Percentiles rank a stretch among this genome's conserved stretches.
phyloP scores from a whole-genome alignment of 352 stramenopile genomes.

The Albugo candida region DNA sequence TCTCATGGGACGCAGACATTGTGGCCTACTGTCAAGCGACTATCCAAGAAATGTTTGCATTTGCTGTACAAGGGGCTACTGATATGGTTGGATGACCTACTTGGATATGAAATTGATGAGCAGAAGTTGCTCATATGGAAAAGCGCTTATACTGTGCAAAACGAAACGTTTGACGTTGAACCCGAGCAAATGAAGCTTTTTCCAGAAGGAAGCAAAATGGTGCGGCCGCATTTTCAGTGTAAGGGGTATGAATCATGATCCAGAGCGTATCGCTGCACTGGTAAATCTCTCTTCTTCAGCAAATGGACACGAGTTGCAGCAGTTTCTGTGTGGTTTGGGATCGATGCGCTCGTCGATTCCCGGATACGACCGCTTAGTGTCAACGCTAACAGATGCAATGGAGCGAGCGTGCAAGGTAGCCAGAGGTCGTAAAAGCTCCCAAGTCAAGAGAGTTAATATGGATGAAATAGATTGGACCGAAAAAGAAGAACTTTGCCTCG shows the following conservation, averaged over 20 bases:
- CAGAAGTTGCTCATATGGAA: not conserved
- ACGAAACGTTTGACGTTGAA: not conserved
- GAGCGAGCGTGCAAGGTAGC: slow-evolving; percentile 1
- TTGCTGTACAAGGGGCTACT: not conserved
- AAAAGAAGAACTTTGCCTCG: slow-evolving; percentile 1
- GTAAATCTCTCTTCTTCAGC: not conserved
- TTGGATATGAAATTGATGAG: not conserved
- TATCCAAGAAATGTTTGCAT: not conserved
- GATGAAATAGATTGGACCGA: not conserved
- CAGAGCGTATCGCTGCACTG: not conserved
- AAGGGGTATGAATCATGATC: not conserved
- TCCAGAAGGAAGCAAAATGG: too few relatives aligned
- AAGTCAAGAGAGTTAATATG: slow-evolving; percentile 1
- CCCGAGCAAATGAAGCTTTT: not conserved
- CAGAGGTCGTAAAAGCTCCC: slow-evolving; percentile 6
- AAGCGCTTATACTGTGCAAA: not conserved
- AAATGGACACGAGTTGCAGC: slow-evolving; percentile 8
- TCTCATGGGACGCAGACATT: slow-evolving; percentile 9
- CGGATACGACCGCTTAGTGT: slow-evolving; percentile 5
- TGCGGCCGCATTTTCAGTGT: too few relatives aligned
- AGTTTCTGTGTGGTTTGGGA: slow-evolving; percentile 13
- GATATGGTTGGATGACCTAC: not conserved
- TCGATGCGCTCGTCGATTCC: slow-evolving; percentile 19
- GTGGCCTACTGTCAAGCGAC: slow-evolving; percentile 4
- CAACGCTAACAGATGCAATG: slow-evolving; percentile 3